Base-by-base conservation (phyloP, 1,284 basidiomycete species). In the Omphalotus olearius region DNA sequence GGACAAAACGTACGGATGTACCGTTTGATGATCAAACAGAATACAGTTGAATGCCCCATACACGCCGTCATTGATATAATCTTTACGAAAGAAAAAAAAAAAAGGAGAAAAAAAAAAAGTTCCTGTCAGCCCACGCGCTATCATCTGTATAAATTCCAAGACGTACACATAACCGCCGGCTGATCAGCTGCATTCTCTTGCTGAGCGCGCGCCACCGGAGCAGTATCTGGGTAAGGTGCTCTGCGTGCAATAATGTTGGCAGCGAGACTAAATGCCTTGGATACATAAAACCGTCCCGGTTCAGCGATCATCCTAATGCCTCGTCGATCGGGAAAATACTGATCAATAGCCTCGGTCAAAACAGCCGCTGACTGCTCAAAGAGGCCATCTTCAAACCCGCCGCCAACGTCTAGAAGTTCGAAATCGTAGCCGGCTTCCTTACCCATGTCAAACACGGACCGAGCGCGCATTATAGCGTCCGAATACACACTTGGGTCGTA, bases 1-100 rank as follows among this genome's bases (percentile, higher is more conserved):
- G 9, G 78, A 77, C 47, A 95, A 76, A 25, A 93, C 89, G 67
- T 91, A 85, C 38, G 93, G 93, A 62, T 88, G 80, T 16, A 91
- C 88, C 55, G 85, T 80, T 65, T 93, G 91, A 71, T 95, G 93
- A 71, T 96, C 93, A 69, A 95, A 96, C 65, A 96, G 76, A 69
- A 93, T 91, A 70, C 92, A 94, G 80, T 99, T 98, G 82, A 99
- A 98, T 17, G 96, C 91, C 50, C 96, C 95, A 70, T 99, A 99
- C 38, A 98, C 92, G 42, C 94, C 95, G 68, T 97, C 95, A 72
- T 95, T 97, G 80, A 97, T 92, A 75, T 97, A 98, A 75, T 96
- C 91, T 38, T n/a, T 18, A n/a, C n/a, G 30, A 43, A 36, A 54
- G 56, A 35, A 46, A 54, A 48, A 57, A 57, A 17, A 40, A 50